A percentile compares a stretch with the other conserved stretches of the same genome.
Evolutionary conservation across 2,329 filamentous ascomycete species (phyloP).

Genomic region (Talaromyces amestolkiae): DNA sequence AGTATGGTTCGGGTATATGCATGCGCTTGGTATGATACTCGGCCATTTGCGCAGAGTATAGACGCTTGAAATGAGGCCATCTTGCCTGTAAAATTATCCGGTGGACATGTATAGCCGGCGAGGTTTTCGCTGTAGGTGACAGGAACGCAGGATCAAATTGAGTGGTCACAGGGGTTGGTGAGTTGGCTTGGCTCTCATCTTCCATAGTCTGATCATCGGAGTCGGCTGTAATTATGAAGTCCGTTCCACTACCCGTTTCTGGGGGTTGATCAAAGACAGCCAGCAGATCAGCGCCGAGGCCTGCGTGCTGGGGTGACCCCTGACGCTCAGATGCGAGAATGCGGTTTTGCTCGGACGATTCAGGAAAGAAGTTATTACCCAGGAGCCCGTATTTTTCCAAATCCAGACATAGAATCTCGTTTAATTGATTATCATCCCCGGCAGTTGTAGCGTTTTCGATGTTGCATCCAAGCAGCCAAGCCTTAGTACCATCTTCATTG

Average conservation of each 20-base stretch:
- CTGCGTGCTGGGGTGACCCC: conserved; percentile 51
- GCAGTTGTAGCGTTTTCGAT: conserved; percentile 63
- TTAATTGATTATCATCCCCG: conserved; percentile 85
- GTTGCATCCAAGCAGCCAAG: conserved; percentile 92
- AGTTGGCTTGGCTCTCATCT: conserved; percentile 52
- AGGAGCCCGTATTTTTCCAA: conserved; percentile 86
- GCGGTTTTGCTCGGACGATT: conserved; percentile 49
- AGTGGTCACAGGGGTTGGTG: conserved; percentile 25
- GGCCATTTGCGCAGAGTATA: conserved; percentile 92
- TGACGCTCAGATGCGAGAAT: conserved; percentile 55
- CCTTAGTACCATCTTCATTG: conserved; percentile 91
- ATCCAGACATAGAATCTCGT: conserved; percentile 91
- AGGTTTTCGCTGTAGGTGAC: conserved; percentile 52
- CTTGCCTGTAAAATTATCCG: conserved; percentile 89
- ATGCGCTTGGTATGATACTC: conserved; percentile 97
- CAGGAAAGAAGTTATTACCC: conserved; percentile 68
- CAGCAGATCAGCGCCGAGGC: conserved; percentile 82
- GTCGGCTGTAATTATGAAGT: conserved; percentile 87
- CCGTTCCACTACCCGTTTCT: conserved; percentile 79
- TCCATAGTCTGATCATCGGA: conserved; percentile 60
- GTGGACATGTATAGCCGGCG: conserved; percentile 87
- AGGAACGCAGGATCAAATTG: conserved; percentile 32
- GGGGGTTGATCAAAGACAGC: conserved; percentile 83
- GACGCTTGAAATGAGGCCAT: conserved; percentile 92
- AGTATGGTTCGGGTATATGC: conserved; percentile 96